phyloP scores from a whole-genome alignment of 1,139 yeast species.

The Pichia sp. region DNA sequence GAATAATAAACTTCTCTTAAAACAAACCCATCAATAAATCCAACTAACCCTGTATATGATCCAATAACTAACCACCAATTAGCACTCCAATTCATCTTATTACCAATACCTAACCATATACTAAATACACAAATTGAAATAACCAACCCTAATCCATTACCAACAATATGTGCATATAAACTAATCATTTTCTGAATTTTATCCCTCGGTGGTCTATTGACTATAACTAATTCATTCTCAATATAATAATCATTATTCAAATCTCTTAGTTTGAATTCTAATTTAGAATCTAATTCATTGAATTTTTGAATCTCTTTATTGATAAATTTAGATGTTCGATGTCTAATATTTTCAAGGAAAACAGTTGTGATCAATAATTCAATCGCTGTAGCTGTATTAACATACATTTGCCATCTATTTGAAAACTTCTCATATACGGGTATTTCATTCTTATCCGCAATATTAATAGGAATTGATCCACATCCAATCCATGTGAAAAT shows the following conservation, averaged over 20 bases:
- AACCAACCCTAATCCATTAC: slow-evolving; percentile 33
- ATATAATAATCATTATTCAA: slow-evolving; percentile 18
- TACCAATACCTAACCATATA: slow-evolving; percentile 33
- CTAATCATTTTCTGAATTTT: slow-evolving; percentile 27
- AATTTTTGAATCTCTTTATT: slow-evolving; percentile 23
- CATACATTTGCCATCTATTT: slow-evolving; percentile 34
- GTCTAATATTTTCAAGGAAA: slow-evolving; percentile 32
- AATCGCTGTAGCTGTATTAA: slow-evolving; percentile 35
- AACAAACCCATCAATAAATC: slow-evolving; percentile 35
- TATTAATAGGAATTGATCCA: slow-evolving; percentile 26
- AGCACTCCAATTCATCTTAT: slow-evolving; percentile 29
- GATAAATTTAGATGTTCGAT: slow-evolving; percentile 29
- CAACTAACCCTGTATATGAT: slow-evolving; percentile 35
- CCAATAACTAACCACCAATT: slow-evolving; percentile 39
- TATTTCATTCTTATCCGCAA: slow-evolving; percentile 10
- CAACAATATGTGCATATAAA: slow-evolving; percentile 34
- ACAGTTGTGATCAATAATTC: slow-evolving; percentile 29
- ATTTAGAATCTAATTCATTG: slow-evolving; percentile 25
- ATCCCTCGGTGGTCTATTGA: slow-evolving; percentile 21
- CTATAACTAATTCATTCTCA: slow-evolving; percentile 23
- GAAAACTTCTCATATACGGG: slow-evolving; percentile 23
- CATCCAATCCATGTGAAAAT: slow-evolving; percentile 32
- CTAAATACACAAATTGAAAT: slow-evolving; percentile 29
- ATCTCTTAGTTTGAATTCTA: slow-evolving; percentile 26
- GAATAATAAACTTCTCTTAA: slow-evolving; percentile 32